Percentiles rank a stretch among this genome's conserved stretches.
phyloP scores from a whole-genome alignment of 805 yeast genomes.

The Debaryomyces hansenii region DNA sequence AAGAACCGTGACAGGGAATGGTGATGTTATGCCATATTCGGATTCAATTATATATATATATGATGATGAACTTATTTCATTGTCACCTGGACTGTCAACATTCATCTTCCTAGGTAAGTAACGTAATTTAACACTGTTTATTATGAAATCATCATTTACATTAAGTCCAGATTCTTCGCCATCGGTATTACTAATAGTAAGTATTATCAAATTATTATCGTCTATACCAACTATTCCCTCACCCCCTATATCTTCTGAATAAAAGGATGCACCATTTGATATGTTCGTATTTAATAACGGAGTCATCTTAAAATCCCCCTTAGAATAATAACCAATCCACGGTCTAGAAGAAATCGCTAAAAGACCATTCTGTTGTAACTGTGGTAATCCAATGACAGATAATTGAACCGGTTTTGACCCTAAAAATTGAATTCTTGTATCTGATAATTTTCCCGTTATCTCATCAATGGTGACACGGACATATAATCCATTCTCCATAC shows the following conservation, averaged over 20 bases:
- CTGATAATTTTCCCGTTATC: constrained; percentile 56
- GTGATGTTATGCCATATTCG: constrained; percentile 38
- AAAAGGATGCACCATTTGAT: constrained; percentile 51
- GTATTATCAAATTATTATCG: constrained; percentile 52
- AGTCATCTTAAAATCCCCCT: constrained; percentile 39
- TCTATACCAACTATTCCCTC: constrained; percentile 65
- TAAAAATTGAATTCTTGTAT: constrained; percentile 67
- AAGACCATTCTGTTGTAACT: constrained; percentile 29
- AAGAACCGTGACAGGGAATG: constrained; percentile 16
- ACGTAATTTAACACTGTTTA: constrained; percentile 39
- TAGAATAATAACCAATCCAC: constrained; percentile 51
- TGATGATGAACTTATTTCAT: constrained; percentile 12
- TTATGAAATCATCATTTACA: constrained; percentile 23
- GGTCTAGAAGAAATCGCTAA: constrained; percentile 54
- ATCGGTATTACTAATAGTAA: constrained; percentile 49
- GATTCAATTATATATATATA: constrained; percentile 46
- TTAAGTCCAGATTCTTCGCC: constrained; percentile 26
- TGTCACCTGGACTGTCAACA: constrained; percentile 13
- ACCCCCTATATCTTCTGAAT: constrained; percentile 60
- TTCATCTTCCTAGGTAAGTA: constrained; percentile 52
- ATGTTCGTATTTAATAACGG: constrained; percentile 49
- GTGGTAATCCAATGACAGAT: constrained; percentile 27
- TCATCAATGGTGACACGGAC: constrained; percentile 59
- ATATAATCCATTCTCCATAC: constrained; percentile 82
- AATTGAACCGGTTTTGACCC: constrained; percentile 68